Evolutionary conservation across 1,284 basidiomycete genomes (phyloP).

Genomic region (Bondarzewia mesenterica): DNA sequence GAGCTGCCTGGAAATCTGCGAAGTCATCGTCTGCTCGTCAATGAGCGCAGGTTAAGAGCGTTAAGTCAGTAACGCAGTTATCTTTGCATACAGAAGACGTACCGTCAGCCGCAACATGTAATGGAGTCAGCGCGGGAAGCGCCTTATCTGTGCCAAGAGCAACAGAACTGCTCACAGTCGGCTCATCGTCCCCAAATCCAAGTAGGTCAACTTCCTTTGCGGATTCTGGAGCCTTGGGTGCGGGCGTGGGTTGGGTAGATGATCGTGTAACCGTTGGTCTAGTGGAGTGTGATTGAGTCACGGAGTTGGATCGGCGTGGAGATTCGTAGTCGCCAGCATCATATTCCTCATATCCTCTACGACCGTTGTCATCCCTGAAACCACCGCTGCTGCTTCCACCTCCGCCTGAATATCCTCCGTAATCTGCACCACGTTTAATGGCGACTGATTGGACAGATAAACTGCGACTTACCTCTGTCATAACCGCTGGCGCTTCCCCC

Average conservation of each 20-base stretch:
- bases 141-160: slow-evolving; percentile 43
- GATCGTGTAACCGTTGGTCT: slow-evolving; percentile 17
- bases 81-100: neutral
- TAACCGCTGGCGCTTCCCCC: slow-evolving; percentile 28
- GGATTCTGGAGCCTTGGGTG: slow-evolving; percentile 23
- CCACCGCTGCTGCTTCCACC: slow-evolving; percentile 38
- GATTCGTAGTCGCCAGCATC: slow-evolving; percentile 93
- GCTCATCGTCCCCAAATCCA: slow-evolving; percentile 70
- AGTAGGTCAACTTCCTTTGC: slow-evolving; percentile 27
- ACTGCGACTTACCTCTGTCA: slow-evolving; percentile 13
- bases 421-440: slow-evolving; percentile 11
- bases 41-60: slow-evolving; percentile 14
- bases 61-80: slow-evolving; percentile 4
- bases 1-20: slow-evolving; percentile 84
- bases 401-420: slow-evolving; percentile 35
- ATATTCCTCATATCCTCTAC: slow-evolving; percentile 83
- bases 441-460: neutral
- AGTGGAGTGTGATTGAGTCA: neutral
- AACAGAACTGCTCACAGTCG: neutral
- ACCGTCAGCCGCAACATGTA: slow-evolving; percentile 33
- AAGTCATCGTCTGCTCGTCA: slow-evolving; percentile 67
- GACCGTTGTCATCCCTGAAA: slow-evolving; percentile 50
- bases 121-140: slow-evolving; percentile 35
- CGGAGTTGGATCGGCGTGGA: slow-evolving; percentile 31
- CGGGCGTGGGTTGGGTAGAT: slow-evolving; percentile 35